Percentiles rank a stretch among this genome's conserved stretches.
phyloP scores from a whole-genome alignment of 2,329 filamentous ascomycete genomes.

The Ophiostoma montium region DNA sequence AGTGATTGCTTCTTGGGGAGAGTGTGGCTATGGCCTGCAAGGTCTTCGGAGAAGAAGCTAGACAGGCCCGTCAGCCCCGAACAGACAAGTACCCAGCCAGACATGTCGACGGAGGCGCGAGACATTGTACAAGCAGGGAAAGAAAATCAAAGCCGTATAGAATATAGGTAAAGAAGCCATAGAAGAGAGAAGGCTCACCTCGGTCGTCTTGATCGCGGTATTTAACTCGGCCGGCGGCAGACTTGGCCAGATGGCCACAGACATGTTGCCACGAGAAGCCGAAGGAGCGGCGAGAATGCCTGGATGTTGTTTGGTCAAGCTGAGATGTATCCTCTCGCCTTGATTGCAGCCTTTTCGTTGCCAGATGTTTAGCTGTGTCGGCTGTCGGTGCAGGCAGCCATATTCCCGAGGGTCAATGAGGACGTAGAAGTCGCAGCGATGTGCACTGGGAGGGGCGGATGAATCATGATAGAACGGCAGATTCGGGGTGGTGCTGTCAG shows the following conservation, averaged over 20 bases:
- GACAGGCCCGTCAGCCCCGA: background rate
- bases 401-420: background rate
- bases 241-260: slow-evolving; percentile 44
- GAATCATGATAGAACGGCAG: too few species aligned
- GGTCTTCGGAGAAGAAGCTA: background rate
- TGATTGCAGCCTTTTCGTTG: too few species aligned
- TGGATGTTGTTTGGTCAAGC: background rate
- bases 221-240: slow-evolving; percentile 36
- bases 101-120: too few species aligned
- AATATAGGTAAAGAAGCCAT: too few species aligned
- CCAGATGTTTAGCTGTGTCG: background rate
- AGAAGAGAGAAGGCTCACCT: slow-evolving; percentile 26
- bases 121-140: background rate
- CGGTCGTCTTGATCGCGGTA: slow-evolving; percentile 32
- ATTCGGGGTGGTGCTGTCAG: background rate
- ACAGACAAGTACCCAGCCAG: slow-evolving; percentile 7
- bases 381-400: background rate
- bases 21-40: background rate
- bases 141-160: too few species aligned
- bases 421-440: too few species aligned
- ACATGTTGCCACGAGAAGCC: too few species aligned
- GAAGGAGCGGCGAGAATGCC: too few species aligned
- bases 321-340: too few species aligned
- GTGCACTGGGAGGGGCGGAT: too few species aligned
- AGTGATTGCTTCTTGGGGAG: background rate